These are phyloP conservation scores for Pestalotiopsis sp. DNA, from an alignment of 2,329 filamentous ascomycete species.

Conservation along the genomic window DNA sequence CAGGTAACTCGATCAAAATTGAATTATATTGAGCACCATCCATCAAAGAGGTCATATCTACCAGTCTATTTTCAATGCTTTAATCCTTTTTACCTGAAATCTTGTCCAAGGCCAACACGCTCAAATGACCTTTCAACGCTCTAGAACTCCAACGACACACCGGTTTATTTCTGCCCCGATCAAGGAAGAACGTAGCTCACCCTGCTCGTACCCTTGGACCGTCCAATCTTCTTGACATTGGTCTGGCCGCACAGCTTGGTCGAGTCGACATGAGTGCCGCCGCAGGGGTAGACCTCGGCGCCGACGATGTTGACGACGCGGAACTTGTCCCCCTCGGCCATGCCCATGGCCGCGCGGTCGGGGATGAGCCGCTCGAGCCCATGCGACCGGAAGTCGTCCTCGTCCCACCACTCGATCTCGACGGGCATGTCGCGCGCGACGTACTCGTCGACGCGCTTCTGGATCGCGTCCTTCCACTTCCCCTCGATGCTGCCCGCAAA, in stretches of 20 bases:
- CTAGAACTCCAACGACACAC: not conserved
- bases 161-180: not conserved
- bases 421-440: slow-evolving; percentile 59
- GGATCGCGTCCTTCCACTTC: slow-evolving; percentile 64
- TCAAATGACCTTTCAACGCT: not conserved
- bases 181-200: slow-evolving; percentile 48
- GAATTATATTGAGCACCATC: too few relatives aligned
- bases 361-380: slow-evolving; percentile 60
- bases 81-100: not conserved
- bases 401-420: slow-evolving; percentile 69
- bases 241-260: slow-evolving; percentile 63
- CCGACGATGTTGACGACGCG: slow-evolving; percentile 72
- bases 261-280: slow-evolving; percentile 71
- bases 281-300: slow-evolving; percentile 72
- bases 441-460: slow-evolving; percentile 62
- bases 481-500: slow-evolving; percentile 70
- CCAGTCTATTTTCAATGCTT: too few relatives aligned
- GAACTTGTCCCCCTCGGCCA: slow-evolving; percentile 54
- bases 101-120: not conserved
- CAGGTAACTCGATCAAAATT: too few relatives aligned
- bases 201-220: slow-evolving; percentile 64
- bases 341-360: slow-evolving; percentile 41
- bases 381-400: slow-evolving; percentile 58
- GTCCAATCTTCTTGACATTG: slow-evolving; percentile 67
- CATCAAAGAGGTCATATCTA: too few relatives aligned